A percentile compares a stretch with the other conserved stretches of the same genome.
These are phyloP conservation scores for Rhodomyrtus psidioides DNA, from an alignment of 441 rosid species.

Conservation along the genomic window DNA sequence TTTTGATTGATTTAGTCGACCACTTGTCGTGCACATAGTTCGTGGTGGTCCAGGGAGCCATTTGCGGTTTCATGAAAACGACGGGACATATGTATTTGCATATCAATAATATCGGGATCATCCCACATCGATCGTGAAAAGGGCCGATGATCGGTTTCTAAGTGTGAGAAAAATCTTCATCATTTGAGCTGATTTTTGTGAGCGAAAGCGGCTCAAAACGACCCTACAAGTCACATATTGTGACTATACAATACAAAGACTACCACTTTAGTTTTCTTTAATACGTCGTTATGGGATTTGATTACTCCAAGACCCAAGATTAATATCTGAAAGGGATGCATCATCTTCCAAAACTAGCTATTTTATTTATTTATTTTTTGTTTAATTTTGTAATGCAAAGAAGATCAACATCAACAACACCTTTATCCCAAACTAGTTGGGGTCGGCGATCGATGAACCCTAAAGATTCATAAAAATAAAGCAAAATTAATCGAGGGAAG, in stretches of 20 bases:
- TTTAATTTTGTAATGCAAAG: background rate
- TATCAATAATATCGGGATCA: background rate
- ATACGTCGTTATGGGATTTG: background rate
- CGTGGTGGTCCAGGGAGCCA: background rate
- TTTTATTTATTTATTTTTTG: too few relatives aligned
- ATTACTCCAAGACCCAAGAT: background rate
- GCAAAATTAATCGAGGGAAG: too few relatives aligned
- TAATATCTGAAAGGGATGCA: background rate
- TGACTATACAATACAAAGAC: background rate
- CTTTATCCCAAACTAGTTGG: too few relatives aligned
- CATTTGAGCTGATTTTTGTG: too few relatives aligned
- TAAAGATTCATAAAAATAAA: too few relatives aligned
- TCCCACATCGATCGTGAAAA: too few relatives aligned
- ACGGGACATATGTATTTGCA: background rate
- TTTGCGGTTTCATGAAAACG: background rate
- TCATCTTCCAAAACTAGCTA: background rate
- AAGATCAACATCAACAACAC: too few relatives aligned
- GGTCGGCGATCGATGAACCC: too few relatives aligned
- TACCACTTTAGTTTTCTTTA: background rate
- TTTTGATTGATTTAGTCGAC: background rate
- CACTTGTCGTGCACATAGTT: background rate
- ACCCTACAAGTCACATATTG: too few relatives aligned
- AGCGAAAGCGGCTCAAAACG: too few relatives aligned
- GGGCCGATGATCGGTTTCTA: too few relatives aligned
- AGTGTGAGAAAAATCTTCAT: too few relatives aligned